These are phyloP conservation scores for Rehmannia glutinosa DNA, from an alignment of 257 asterid species.

Conservation along the genomic window DNA sequence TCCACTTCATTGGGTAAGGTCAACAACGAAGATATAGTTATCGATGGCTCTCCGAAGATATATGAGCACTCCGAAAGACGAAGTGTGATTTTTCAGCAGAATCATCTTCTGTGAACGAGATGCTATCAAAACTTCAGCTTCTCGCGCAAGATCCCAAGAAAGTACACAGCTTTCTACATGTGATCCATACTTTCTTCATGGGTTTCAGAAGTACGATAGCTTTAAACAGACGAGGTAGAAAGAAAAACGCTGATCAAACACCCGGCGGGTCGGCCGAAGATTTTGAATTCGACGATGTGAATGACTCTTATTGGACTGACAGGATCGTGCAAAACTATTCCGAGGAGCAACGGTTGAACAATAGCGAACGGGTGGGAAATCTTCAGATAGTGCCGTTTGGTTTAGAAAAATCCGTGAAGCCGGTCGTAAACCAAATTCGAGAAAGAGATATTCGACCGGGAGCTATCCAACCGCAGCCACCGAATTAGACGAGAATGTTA, in stretches of 20 bases:
- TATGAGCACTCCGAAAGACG: constrained; percentile 25
- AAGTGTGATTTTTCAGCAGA: constrained; percentile 34
- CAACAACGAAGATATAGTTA: constrained; percentile 25
- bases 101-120: constrained; percentile 45
- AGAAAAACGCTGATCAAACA: constrained; percentile 45
- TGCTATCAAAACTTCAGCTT: constrained; percentile 64
- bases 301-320: constrained; percentile 89
- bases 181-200: constrained; percentile 41
- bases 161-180: constrained; percentile 26
- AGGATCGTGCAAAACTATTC: constrained; percentile 71
- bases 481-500: constrained; percentile 39
- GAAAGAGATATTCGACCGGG: constrained; percentile 55
- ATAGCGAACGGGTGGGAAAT: constrained; percentile 33
- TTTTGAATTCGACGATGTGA: constrained; percentile 84
- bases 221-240: constrained; percentile 44
- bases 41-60: constrained; percentile 26
- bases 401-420: constrained; percentile 37
- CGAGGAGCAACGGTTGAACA: constrained; percentile 58
- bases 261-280: constrained; percentile 59
- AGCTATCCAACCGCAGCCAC: constrained; percentile 26
- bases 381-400: constrained; percentile 26
- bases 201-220: constrained; percentile 65
- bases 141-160: constrained; percentile 60
- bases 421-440: constrained; percentile 50
- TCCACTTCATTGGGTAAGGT: constrained; percentile 38